Percentiles rank a stretch among this genome's conserved stretches.
Evolutionary conservation across 2,329 filamentous ascomycete genomes (phyloP).

Genomic region (Penicillium thymicola): DNA sequence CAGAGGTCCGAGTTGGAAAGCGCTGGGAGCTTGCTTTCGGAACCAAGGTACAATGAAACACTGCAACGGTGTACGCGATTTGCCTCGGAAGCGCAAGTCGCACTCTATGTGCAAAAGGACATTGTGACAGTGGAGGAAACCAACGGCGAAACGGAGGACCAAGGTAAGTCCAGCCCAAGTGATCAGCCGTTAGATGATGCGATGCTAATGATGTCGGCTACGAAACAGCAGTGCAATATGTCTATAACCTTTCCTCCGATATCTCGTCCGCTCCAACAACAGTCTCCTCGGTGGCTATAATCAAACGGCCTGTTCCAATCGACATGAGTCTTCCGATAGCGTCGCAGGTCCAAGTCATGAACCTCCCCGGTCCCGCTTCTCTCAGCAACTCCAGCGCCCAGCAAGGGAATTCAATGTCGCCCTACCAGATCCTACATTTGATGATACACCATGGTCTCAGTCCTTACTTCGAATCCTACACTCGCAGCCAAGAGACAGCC

Average conservation of each 20-base stretch:
- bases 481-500: slow-evolving; percentile 70
- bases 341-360: slow-evolving; percentile 88
- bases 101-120: slow-evolving; percentile 86
- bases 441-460: slow-evolving; percentile 86
- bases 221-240: slow-evolving; percentile 51
- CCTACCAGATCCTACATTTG: slow-evolving; percentile 89
- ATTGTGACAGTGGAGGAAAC: slow-evolving; percentile 54
- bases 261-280: slow-evolving; percentile 69
- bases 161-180: slow-evolving; percentile 36
- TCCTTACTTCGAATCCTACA: slow-evolving; percentile 96
- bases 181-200: not conserved
- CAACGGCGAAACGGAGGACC: slow-evolving; percentile 36
- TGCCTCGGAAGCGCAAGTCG: slow-evolving; percentile 80
- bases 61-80: slow-evolving; percentile 84
- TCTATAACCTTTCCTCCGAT: slow-evolving; percentile 77
- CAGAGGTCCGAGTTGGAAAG: slow-evolving; percentile 74
- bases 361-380: slow-evolving; percentile 77
- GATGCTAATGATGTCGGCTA: slow-evolving; percentile 6
- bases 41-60: slow-evolving; percentile 70
- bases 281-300: slow-evolving; percentile 83
- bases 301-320: slow-evolving; percentile 86
- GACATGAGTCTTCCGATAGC: slow-evolving; percentile 77
- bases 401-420: slow-evolving; percentile 70
- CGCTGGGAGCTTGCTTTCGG: slow-evolving; percentile 77
- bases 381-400: slow-evolving; percentile 64